Percentiles rank a stretch among this genome's conserved stretches.
Conservation (phyloP, 805 yeast species). For the Torulaspora quercuum region DNA sequence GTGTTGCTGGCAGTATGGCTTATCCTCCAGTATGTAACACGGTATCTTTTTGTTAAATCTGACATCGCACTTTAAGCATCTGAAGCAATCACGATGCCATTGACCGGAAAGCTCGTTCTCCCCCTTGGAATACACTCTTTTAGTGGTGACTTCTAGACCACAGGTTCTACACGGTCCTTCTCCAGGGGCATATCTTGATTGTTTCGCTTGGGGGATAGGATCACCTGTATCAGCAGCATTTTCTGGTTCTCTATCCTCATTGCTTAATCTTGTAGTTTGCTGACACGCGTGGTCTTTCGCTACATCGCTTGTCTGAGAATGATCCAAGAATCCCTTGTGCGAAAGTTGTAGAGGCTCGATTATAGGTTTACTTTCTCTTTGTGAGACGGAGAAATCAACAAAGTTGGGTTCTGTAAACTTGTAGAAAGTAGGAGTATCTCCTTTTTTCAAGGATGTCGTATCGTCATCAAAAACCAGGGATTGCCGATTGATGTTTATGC, state of each 20-base stretch:
- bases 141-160: conserved; percentile 48
- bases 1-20: conserved; percentile 78
- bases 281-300: too few relatives aligned
- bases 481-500: conserved; percentile 5
- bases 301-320: not conserved
- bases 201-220: conserved; percentile 1
- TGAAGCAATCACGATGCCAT: conserved; percentile 90
- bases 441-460: conserved; percentile 12
- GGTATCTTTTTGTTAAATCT: conserved; percentile 57
- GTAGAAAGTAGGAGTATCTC: conserved; percentile 27
- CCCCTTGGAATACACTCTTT: conserved; percentile 78
- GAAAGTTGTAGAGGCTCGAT: conserved; percentile 11
- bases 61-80: conserved; percentile 60
- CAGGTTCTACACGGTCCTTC: conserved; percentile 83
- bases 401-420: conserved; percentile 16
- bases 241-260: not conserved
- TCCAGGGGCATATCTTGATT: conserved; percentile 49
- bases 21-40: conserved; percentile 73
- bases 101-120: conserved; percentile 76
- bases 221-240: not conserved
- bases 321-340: conserved; percentile 7
- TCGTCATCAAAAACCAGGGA: conserved; percentile 11
- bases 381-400: conserved; percentile 5
- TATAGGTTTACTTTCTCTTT: conserved; percentile 1
- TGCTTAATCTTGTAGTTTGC: too few relatives aligned